Base-by-base conservation (phyloP, 164 flowering plant genomes). In the Aristolochia californica region DNA sequence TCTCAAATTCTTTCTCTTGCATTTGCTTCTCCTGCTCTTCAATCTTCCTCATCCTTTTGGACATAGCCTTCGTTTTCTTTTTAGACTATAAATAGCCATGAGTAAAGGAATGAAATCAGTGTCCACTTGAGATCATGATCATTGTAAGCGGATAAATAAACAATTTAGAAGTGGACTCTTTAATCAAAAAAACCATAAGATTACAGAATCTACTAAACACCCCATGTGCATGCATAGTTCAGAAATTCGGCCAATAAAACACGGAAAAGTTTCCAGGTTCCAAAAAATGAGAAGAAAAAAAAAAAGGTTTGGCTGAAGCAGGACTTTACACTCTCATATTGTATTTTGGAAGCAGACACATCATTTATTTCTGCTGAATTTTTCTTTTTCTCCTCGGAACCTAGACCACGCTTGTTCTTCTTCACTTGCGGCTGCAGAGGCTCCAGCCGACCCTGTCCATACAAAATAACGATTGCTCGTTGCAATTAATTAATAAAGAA, bases 351-450 rank as follows among this genome's bases (percentile, higher is more conserved):
- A 16, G 25, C 24, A 7, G 56, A 25, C 54, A 50, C 55, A 54
- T 71, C 65, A 43, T 51, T 12, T 21, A 55, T 55, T 8, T 57
- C 64, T 15, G 12, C 18, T 14, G 45, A 21, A 47, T 47, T 75
- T 69, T 75, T 78, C 66, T 72, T 77, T 28, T 45, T 60, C 62
- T 75, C 75, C 16, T 87, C 86, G 26, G 86, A 84, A 68, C 97
- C 97, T 61, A 90, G 55, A 18, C 97, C 97, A 17, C 81, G 78
- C 60, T 87, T 90, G 48, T 85, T 74, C 14, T 77, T 83, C 76
- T 87, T 87, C 61, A 74, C 53, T 57, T 74, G 60, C 22, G 82
- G 56, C 68, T 81, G 62, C 40, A 91, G 62, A 22, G 97, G 97
- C 68, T 82, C 89, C 68, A 91, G 51, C 59, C 91, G 78, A 49